Base-by-base conservation (phyloP, 805 yeast genomes). In the Allodekkera sacchari region DNA sequence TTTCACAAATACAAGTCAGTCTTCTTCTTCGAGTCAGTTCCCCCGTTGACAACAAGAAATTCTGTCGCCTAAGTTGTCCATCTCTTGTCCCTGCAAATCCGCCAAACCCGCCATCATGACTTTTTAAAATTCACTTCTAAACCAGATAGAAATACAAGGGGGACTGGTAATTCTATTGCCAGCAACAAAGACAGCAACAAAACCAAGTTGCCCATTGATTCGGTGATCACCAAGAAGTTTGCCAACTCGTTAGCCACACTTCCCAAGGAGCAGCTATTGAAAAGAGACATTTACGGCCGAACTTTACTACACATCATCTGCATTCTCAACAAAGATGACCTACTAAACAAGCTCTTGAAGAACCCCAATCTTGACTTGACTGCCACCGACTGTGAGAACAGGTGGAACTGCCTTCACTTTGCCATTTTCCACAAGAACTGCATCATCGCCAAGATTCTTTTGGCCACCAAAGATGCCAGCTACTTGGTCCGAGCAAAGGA, bases 321-420 rank as follows among this genome's bases (percentile, higher is more conserved):
- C 24, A 50, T 72, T 21, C 41, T 65, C 27, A 74, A 77, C 38
- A 59, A 73, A 28, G 48, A 55, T 29, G 74, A 69, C 34, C 47
- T 63, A 17, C 55, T 82, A 12, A 45, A 54, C 7, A 58, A 59
- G 15, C 41, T 81, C 6, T 52, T 80, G 24, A 63, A 61, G 32
- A 66, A 68, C 39, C 63, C 67, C 7, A 64, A 66, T 12, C 47
- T 70, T 15, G 73, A 75, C 32, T 42, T 66, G 2, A 43, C 56
- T 3, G 45, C 67, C 0, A 55, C 62, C 2, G 96, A 88, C 52
- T 61, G 60, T 32, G 96, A 87, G 53, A 83, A 73, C 48, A 81
- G 84, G 2, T 87, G 94, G 80, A 81, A 83, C 26, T 73, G 84
- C 17, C 60, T 88, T 18, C 96, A 88, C 52, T 70, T 75, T 37